Evolutionary conservation across 2,329 filamentous ascomycete genomes (phyloP).

Genomic region (Fusarium agapanthi): DNA sequence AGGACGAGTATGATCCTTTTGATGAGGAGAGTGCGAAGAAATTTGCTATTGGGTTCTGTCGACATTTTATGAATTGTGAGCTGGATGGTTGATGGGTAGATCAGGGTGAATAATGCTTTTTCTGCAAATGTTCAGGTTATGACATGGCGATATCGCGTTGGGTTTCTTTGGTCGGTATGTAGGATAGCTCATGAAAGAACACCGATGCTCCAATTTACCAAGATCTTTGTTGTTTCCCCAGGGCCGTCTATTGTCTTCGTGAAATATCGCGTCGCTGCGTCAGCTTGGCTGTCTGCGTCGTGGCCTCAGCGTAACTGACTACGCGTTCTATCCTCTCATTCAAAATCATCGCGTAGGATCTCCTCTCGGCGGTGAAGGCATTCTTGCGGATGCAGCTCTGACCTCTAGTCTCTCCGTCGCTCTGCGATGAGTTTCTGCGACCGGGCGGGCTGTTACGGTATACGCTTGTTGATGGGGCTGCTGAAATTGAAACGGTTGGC

Average conservation of each 20-base stretch:
- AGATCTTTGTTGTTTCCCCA: not conserved
- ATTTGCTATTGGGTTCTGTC: not conserved
- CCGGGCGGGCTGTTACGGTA: not conserved
- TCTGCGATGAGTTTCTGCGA: not conserved
- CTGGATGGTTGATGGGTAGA: not conserved
- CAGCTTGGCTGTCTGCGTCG: not conserved
- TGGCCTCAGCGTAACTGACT: not conserved
- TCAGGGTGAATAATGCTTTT: not conserved
- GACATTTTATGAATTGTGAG: not conserved
- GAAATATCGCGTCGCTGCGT: not conserved
- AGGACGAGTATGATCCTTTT: not conserved
- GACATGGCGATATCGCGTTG: not conserved
- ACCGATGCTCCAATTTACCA: not conserved
- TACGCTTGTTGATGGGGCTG: slow-evolving; percentile 4
- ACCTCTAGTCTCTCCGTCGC: not conserved
- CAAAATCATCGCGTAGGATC: not conserved
- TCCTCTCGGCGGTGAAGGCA: slow-evolving; percentile 1
- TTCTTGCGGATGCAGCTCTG: not conserved
- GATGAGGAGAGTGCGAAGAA: not conserved
- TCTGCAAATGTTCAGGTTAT: not conserved
- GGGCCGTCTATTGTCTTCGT: too few relatives aligned
- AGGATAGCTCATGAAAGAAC: not conserved
- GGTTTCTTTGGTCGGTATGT: not conserved
- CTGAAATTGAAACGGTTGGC: not conserved
- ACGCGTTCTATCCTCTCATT: too few relatives aligned